phyloP scores from a whole-genome alignment of 805 yeast genomes.

The Lachancea lanzarotensis region DNA sequence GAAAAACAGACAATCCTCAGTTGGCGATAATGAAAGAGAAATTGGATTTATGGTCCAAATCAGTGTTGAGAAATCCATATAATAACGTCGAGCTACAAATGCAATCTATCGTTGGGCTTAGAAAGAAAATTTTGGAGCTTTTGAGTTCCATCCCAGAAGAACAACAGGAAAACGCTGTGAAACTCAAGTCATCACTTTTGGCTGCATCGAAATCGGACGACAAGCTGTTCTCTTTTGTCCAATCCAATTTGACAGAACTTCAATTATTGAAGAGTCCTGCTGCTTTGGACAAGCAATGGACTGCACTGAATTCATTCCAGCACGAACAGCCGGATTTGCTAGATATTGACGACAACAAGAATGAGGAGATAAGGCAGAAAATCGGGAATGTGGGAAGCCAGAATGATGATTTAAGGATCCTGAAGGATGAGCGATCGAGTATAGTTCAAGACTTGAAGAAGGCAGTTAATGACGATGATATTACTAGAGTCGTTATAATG shows the following conservation, averaged over 20 bases:
- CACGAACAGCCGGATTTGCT: constrained; percentile 40
- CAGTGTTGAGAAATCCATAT: constrained; percentile 23
- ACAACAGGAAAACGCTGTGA: constrained; percentile 51
- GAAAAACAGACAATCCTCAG: constrained; percentile 16
- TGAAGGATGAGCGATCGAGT: constrained; percentile 58
- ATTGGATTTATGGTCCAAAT: constrained; percentile 24
- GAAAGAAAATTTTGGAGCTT: constrained; percentile 33
- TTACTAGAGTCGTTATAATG: constrained; percentile 64
- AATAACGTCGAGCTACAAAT: constrained; percentile 30
- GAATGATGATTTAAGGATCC: constrained; percentile 52
- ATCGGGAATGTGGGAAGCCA: constrained; percentile 49
- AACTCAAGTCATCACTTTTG: constrained; percentile 50
- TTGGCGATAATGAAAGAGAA: constrained; percentile 29
- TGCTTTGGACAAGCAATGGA: constrained; percentile 36
- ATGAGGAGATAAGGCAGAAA: constrained; percentile 30
- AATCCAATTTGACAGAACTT: constrained; percentile 38
- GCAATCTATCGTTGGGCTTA: constrained; percentile 31
- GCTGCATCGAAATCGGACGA: constrained; percentile 59
- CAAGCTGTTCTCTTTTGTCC: constrained; percentile 44
- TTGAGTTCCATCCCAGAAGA: constrained; percentile 32
- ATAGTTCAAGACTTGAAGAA: constrained; percentile 60
- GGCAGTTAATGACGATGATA: constrained; percentile 74
- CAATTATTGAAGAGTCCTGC: constrained; percentile 40
- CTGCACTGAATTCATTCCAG: constrained; percentile 15
- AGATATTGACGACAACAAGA: constrained; percentile 56